phyloP scores from a whole-genome alignment of 2,329 filamentous ascomycete genomes.

The Aspergillus luchuensis region DNA sequence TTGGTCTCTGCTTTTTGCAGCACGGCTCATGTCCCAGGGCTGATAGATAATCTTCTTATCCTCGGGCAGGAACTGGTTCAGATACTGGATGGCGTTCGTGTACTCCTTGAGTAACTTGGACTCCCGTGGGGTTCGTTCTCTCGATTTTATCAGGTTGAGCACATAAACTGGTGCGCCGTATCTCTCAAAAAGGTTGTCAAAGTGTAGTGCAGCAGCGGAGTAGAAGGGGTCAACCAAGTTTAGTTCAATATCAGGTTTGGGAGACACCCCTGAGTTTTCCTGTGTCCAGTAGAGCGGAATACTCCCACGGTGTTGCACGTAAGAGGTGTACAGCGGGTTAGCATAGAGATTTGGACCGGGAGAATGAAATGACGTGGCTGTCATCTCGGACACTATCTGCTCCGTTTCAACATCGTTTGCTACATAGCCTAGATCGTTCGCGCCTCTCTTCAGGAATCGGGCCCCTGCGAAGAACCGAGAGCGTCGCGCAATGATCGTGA shows the following conservation, averaged over 20 bases:
- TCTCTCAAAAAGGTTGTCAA: conserved; percentile 88
- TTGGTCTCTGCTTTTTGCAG: conserved; percentile 86
- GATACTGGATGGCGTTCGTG: conserved; percentile 81
- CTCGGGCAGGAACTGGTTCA: conserved; percentile 87
- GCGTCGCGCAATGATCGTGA: conserved; percentile 88
- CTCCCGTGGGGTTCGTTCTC: conserved; percentile 85
- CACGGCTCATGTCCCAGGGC: conserved; percentile 97
- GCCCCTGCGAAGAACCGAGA: conserved; percentile 94
- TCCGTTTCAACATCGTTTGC: conserved; percentile 99
- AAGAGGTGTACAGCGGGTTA: conserved; percentile 91
- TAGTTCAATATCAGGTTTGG: conserved; percentile 93
- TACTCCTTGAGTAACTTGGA: conserved; percentile 88
- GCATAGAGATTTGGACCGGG: conserved; percentile 82
- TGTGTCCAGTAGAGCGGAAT: conserved; percentile 98
- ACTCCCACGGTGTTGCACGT: conserved; percentile 93
- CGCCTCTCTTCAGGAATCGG: conserved; percentile 88
- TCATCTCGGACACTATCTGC: conserved; percentile 92
- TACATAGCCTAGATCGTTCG: conserved; percentile 92
- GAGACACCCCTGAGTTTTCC: conserved; percentile 90
- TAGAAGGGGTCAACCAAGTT: conserved; percentile 98
- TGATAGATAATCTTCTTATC: conserved; percentile 89
- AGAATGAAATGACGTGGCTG: conserved; percentile 93
- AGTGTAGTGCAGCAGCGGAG: conserved; percentile 87
- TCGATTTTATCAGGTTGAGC: conserved; percentile 85
- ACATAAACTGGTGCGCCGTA: conserved; percentile 93